phyloP scores from a whole-genome alignment of 345 rosid genomes.

The Eucalyptus pauciflora region DNA sequence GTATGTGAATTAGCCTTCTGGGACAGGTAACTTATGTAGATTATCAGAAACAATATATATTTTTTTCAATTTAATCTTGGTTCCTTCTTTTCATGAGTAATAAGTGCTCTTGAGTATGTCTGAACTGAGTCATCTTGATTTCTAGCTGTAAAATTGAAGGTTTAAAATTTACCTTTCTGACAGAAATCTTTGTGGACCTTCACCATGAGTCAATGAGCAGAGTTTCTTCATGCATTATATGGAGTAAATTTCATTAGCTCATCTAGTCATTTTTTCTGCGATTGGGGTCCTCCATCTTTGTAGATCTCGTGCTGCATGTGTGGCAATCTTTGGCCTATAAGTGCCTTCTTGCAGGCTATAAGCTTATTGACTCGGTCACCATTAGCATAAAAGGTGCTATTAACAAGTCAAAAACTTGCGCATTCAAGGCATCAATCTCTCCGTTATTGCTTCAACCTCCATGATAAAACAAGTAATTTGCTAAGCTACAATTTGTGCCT shows the following conservation, averaged over 20 bases:
- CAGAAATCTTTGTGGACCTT: background rate
- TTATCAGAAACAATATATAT: background rate
- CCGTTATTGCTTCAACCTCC: background rate
- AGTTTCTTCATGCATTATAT: background rate
- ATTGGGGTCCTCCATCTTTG: background rate
- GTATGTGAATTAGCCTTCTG: conserved; percentile 76
- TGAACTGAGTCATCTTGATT: background rate
- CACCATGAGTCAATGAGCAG: background rate
- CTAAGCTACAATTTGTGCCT: background rate
- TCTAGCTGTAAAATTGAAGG: background rate
- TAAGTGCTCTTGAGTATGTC: background rate
- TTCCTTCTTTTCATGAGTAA: background rate
- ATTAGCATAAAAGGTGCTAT: background rate
- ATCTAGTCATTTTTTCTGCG: background rate
- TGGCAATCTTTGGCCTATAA: background rate
- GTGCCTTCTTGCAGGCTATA: background rate
- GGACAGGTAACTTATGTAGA: background rate
- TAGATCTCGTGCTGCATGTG: background rate
- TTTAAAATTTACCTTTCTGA: background rate
- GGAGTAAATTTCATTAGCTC: background rate
- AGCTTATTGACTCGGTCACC: background rate
- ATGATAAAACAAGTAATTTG: background rate
- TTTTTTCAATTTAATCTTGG: background rate
- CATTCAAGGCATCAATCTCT: background rate
- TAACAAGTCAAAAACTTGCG: background rate